A percentile compares a stretch with the other conserved stretches of the same genome.
Evolutionary conservation across 2,329 filamentous ascomycete species (phyloP).

Genomic region (Microsporum ferrugineum): DNA sequence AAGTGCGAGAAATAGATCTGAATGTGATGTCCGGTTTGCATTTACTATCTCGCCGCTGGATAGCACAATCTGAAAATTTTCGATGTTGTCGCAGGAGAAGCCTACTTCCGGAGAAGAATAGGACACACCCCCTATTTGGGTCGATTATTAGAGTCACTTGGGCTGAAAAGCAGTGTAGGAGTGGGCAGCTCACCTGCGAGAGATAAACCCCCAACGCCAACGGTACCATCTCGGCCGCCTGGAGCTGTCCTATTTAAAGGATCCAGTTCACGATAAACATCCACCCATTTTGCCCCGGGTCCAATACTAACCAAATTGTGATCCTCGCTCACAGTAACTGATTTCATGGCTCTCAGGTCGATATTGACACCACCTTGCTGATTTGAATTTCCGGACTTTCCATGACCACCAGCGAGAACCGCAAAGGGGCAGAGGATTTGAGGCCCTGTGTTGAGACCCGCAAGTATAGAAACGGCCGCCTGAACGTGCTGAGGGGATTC

Average conservation of each 20-base stretch:
- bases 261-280: constrained; percentile 25
- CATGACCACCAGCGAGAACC: constrained; percentile 42
- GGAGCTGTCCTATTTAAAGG: constrained; percentile 22
- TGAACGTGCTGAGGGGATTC: constrained; percentile 11
- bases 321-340: constrained; percentile 21
- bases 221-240: constrained; percentile 23
- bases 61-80: constrained; percentile 29
- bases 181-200: constrained; percentile 22
- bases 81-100: constrained; percentile 27
- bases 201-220: constrained; percentile 22
- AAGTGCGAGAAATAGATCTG: constrained; percentile 40
- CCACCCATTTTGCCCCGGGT: constrained; percentile 26
- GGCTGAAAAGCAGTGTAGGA: too few relatives aligned
- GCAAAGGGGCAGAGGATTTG: constrained; percentile 37
- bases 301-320: constrained; percentile 22
- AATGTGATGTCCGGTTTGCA: constrained; percentile 27
- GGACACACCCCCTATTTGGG: constrained; percentile 23
- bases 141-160: neutral
- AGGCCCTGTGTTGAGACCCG: constrained; percentile 18
- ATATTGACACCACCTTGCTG: constrained; percentile 32
- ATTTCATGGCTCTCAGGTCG: constrained; percentile 23
- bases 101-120: constrained; percentile 25
- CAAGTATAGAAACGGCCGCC: constrained; percentile 23
- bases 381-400: constrained; percentile 37
- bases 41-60: constrained; percentile 30